Evolutionary conservation across 805 yeast species (phyloP).

Genomic region (Lachancea sp.): DNA sequence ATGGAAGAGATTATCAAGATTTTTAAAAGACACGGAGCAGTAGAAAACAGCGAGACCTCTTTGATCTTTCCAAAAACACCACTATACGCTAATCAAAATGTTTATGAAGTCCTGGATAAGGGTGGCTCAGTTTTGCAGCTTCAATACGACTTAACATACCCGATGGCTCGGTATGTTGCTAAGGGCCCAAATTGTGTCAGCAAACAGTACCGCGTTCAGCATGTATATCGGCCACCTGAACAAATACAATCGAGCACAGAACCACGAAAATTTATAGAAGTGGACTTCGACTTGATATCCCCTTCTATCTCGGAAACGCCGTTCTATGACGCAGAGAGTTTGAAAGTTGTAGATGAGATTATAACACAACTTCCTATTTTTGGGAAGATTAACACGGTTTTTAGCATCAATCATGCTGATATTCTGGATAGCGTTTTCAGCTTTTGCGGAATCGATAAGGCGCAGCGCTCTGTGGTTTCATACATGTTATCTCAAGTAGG

Average conservation of each 20-base stretch:
- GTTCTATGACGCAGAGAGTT: conserved; percentile 79
- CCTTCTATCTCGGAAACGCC: conserved; percentile 44
- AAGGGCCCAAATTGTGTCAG: conserved; percentile 39
- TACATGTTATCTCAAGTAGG: conserved; percentile 73
- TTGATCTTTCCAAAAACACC: conserved; percentile 78
- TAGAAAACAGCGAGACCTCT: conserved; percentile 62
- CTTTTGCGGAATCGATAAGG: conserved; percentile 73
- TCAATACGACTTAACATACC: conserved; percentile 84
- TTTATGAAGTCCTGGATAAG: conserved; percentile 75
- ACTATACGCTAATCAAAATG: conserved; percentile 54
- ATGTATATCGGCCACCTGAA: conserved; percentile 68
- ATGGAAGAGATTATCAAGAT: conserved; percentile 53
- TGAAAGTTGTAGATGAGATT: conserved; percentile 75
- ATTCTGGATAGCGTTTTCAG: conserved; percentile 69
- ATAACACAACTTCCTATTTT: conserved; percentile 61
- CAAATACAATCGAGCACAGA: conserved; percentile 51
- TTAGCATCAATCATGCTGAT: conserved; percentile 75
- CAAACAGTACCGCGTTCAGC: conserved; percentile 69
- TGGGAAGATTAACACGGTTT: conserved; percentile 45
- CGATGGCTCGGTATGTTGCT: conserved; percentile 81
- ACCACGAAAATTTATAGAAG: conserved; percentile 71
- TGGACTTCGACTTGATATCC: conserved; percentile 74
- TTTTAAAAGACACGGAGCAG: conserved; percentile 80
- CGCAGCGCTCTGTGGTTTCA: conserved; percentile 63
- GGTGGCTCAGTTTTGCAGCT: conserved; percentile 84